A percentile compares a stretch with the other conserved stretches of the same genome.
Evolutionary conservation across 495 filamentous ascomycete species (phyloP).

Genomic region (Aspergillus cavernicola): DNA sequence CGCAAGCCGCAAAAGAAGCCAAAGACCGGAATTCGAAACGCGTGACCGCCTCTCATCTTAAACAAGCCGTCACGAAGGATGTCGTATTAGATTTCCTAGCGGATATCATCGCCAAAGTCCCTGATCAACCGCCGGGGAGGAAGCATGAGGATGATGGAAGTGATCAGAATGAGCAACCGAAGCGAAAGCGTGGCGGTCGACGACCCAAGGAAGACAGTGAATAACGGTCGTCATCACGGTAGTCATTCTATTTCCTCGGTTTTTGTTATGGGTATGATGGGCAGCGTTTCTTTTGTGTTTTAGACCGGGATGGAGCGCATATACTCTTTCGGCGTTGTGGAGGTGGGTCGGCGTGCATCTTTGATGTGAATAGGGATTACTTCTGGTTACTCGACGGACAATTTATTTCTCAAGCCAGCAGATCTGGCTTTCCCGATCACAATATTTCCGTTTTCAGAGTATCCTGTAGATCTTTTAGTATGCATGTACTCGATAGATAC

Average conservation of each 20-base stretch:
- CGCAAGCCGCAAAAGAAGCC: slow-evolving; percentile 79
- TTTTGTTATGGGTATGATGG: slow-evolving; percentile 19
- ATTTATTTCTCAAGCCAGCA: slow-evolving; percentile 4
- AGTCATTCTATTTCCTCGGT: background rate
- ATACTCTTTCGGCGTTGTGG: slow-evolving; percentile 25
- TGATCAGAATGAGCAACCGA: slow-evolving; percentile 50
- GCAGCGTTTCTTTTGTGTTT: slow-evolving; percentile 26
- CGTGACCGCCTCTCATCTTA: slow-evolving; percentile 85
- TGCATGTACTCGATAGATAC: background rate
- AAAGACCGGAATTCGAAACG: slow-evolving; percentile 79
- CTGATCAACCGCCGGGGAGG: slow-evolving; percentile 60
- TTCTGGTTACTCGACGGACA: slow-evolving; percentile 9
- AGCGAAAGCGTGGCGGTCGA: slow-evolving; percentile 42
- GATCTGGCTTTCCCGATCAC: background rate
- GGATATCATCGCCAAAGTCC: slow-evolving; percentile 86
- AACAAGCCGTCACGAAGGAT: slow-evolving; percentile 78
- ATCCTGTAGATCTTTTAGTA: too few relatives aligned
- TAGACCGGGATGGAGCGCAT: slow-evolving; percentile 35
- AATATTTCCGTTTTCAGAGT: background rate
- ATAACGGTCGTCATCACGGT: slow-evolving; percentile 12
- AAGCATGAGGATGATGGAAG: slow-evolving; percentile 53
- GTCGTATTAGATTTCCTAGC: slow-evolving; percentile 89
- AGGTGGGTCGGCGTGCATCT: slow-evolving; percentile 23
- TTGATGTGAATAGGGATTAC: slow-evolving; percentile 31
- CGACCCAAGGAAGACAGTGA: slow-evolving; percentile 48